Percentiles rank a stretch among this genome's conserved stretches.
Evolutionary conservation across 1,284 basidiomycete genomes (phyloP).

Genomic region (Lentinula novae-zelandiae): DNA sequence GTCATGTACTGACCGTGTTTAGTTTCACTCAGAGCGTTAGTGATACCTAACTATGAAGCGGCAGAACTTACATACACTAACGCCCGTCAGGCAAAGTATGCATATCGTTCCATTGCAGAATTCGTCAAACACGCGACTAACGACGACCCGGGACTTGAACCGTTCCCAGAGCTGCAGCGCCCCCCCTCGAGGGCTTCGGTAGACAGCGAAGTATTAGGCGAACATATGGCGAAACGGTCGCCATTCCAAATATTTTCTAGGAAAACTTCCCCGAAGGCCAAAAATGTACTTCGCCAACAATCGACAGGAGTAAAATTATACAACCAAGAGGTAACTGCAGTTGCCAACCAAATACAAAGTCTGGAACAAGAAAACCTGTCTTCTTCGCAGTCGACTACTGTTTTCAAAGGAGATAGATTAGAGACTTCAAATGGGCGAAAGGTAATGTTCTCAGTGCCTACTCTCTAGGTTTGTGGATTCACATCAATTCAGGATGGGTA

Average conservation of each 20-base stretch:
- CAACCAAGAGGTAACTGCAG: neutral
- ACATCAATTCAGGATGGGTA: constrained; percentile 19
- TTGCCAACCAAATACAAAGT: neutral
- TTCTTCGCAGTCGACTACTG: neutral
- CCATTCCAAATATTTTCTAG: neutral
- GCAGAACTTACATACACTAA: too few relatives aligned
- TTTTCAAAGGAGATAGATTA: neutral
- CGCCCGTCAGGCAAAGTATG: constrained; percentile 45
- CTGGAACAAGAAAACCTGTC: neutral
- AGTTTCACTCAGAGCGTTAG: constrained; percentile 61
- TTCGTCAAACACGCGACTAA: constrained; percentile 53
- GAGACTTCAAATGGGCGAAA: neutral
- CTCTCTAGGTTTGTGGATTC: neutral
- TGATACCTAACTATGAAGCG: neutral
- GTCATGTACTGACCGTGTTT: constrained; percentile 69
- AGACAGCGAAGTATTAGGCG: constrained; percentile 15
- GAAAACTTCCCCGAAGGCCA: constrained; percentile 9
- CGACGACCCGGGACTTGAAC: constrained; percentile 32
- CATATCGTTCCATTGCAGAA: constrained; percentile 52
- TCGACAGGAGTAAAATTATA: neutral
- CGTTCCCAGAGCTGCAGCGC: constrained; percentile 43
- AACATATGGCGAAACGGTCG: constrained; percentile 7
- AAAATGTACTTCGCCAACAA: neutral
- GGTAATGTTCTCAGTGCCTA: neutral
- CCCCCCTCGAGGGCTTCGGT: constrained; percentile 25